Evolutionary conservation across 2,329 filamentous ascomycete genomes (phyloP).

Genomic region (Fusarium coffeatum): DNA sequence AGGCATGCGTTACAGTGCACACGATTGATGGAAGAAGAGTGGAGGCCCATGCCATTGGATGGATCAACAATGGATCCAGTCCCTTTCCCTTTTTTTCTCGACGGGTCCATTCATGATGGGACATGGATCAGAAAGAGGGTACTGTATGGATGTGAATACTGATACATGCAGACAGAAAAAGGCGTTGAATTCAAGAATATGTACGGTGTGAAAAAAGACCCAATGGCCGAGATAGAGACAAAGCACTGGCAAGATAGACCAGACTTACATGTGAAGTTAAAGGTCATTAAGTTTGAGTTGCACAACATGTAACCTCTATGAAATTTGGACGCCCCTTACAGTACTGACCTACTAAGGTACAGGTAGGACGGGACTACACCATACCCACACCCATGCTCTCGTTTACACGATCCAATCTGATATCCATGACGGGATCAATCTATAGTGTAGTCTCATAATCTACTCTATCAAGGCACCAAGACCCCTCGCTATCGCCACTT

Average conservation of each 20-base stretch:
- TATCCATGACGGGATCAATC: conserved; percentile 19
- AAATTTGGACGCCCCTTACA: conserved; percentile 17
- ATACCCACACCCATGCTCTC: conserved; percentile 16
- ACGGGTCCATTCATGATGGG: conserved; percentile 24
- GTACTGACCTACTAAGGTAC: not conserved
- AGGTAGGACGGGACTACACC: not conserved
- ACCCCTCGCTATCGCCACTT: conserved; percentile 2
- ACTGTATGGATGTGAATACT: not conserved
- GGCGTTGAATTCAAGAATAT: not conserved
- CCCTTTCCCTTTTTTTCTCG: conserved; percentile 22
- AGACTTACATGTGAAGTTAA: not conserved
- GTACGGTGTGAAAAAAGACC: conserved; percentile 14
- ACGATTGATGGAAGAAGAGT: conserved; percentile 42
- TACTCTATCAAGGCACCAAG: not conserved
- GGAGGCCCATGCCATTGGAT: conserved; percentile 28
- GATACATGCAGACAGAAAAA: conserved; percentile 5
- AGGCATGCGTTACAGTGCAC: conserved; percentile 35
- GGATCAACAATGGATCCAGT: conserved; percentile 37
- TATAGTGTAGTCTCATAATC: conserved; percentile 10
- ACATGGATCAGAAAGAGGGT: conserved; percentile 11
- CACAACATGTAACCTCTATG: conserved; percentile 15
- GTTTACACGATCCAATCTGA: conserved; percentile 30
- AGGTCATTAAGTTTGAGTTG: conserved; percentile 10
- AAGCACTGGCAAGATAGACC: not conserved
- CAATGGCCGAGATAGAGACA: not conserved